Conservation (phyloP, 2,329 filamentous ascomycete genomes). For the Parastagonospora nodorum region DNA sequence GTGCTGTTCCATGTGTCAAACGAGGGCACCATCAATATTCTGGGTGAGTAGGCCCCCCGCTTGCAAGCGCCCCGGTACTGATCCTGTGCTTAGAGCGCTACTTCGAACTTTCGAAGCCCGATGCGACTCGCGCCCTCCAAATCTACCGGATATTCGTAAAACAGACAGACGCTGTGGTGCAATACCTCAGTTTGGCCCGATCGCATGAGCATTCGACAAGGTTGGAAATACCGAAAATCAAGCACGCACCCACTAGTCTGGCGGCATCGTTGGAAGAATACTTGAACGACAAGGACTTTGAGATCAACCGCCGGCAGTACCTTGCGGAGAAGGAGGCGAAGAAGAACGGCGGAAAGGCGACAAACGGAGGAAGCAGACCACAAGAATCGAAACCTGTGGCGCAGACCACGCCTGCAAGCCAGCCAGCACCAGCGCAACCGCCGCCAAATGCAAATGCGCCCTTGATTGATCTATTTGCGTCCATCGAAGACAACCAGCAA, state of each 20-base stretch:
- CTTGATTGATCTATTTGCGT: conserved; percentile 41
- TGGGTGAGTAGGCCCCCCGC: conserved; percentile 64
- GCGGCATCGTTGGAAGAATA: conserved; percentile 92
- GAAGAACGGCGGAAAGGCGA: conserved; percentile 53
- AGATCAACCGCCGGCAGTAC: conserved; percentile 90
- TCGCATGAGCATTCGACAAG: conserved; percentile 91
- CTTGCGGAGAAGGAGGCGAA: conserved; percentile 82
- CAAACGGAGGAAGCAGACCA: conserved; percentile 45
- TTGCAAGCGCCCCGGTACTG: conserved; percentile 11
- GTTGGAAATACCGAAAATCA: conserved; percentile 93
- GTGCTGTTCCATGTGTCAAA: conserved; percentile 94
- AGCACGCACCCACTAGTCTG: conserved; percentile 92
- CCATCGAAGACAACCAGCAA: conserved; percentile 42
- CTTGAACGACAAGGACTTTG: conserved; percentile 91
- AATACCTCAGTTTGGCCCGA: conserved; percentile 83
- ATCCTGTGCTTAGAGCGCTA: conserved; percentile 72
- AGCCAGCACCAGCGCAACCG: conserved; percentile 25
- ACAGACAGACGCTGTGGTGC: conserved; percentile 90
- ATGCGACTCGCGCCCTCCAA: conserved; percentile 87
- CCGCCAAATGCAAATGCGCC: conserved; percentile 29
- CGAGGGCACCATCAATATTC: conserved; percentile 93
- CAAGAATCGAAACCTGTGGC: conserved; percentile 39
- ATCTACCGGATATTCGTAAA: conserved; percentile 92
- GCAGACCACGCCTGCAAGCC: conserved; percentile 30
- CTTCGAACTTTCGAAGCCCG: conserved; percentile 95